Conservation (phyloP, 2,329 filamentous ascomycete genomes). For the Arthrinium phaeospermum region DNA sequence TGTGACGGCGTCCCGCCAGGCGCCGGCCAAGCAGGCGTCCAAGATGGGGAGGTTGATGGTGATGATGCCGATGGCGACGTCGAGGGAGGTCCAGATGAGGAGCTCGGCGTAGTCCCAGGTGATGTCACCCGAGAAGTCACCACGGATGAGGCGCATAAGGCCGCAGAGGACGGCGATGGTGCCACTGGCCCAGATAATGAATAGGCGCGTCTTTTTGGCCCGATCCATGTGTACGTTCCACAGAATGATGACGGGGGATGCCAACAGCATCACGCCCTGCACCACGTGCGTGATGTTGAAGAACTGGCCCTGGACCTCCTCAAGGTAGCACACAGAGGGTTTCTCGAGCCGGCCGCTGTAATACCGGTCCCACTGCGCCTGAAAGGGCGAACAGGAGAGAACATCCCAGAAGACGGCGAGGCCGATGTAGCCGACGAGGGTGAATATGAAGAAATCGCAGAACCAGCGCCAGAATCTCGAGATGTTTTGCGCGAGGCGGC, state of each 20-base stretch:
- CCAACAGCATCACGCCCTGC: slow-evolving; percentile 41
- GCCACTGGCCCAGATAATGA: slow-evolving; percentile 40
- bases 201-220: slow-evolving; percentile 38
- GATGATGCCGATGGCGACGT: slow-evolving; percentile 39
- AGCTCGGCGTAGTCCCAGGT: slow-evolving; percentile 36
- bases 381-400: slow-evolving; percentile 36
- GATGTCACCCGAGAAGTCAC: slow-evolving; percentile 29
- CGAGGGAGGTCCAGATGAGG: slow-evolving; percentile 39
- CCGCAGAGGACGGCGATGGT: slow-evolving; percentile 38
- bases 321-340: slow-evolving; percentile 30
- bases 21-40: slow-evolving; percentile 34
- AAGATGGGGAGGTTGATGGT: slow-evolving; percentile 42
- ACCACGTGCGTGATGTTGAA: slow-evolving; percentile 40
- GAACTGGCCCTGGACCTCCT: slow-evolving; percentile 29
- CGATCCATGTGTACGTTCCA: slow-evolving; percentile 40
- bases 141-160: slow-evolving; percentile 36
- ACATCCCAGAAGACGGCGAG: slow-evolving; percentile 38
- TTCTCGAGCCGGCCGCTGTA: slow-evolving; percentile 31
- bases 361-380: slow-evolving; percentile 35
- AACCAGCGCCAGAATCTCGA: slow-evolving; percentile 36
- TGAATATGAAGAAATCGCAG: slow-evolving; percentile 39
- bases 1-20: slow-evolving; percentile 26
- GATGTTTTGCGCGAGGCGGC: slow-evolving; percentile 40
- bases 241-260: slow-evolving; percentile 41
- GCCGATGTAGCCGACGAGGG: slow-evolving; percentile 36